These are phyloP conservation scores for Helichrysum umbraculigerum DNA, from an alignment of 129 eudicot species.

Conservation along the genomic window DNA sequence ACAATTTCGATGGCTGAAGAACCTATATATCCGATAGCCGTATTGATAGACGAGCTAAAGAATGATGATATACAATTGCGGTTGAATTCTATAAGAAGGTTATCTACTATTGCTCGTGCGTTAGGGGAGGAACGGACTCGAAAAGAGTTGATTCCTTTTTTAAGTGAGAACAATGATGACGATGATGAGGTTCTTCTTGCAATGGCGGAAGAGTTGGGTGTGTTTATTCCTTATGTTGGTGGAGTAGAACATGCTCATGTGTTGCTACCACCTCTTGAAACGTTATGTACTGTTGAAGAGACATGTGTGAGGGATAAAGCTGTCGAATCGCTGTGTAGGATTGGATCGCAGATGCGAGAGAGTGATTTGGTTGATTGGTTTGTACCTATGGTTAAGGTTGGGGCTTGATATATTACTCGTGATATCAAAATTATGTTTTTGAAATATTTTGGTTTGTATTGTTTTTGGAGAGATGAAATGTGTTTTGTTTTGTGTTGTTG, in stretches of 20 bases:
- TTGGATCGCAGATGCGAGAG: constrained; percentile 97
- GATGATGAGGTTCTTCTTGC: constrained; percentile 99
- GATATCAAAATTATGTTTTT: neutral
- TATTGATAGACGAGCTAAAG: constrained; percentile 87
- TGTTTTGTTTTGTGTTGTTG: constrained; percentile 2
- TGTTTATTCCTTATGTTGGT: constrained; percentile 95
- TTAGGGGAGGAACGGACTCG: constrained; percentile 93
- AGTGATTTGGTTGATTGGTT: constrained; percentile 79
- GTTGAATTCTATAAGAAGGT: constrained; percentile 84
- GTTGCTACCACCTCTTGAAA: constrained; percentile 89
- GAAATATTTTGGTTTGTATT: neutral
- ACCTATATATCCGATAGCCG: constrained; percentile 96
- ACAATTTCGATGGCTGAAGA: constrained; percentile 80
- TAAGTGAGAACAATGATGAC: constrained; percentile 93
- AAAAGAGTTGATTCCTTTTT: constrained; percentile 85
- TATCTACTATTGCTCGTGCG: constrained; percentile 94
- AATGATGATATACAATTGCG: constrained; percentile 90
- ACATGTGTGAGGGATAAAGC: constrained; percentile 98
- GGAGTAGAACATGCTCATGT: constrained; percentile 93
- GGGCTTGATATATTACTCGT: constrained; percentile 9
- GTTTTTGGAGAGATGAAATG: constrained; percentile 13
- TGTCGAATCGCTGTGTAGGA: constrained; percentile 89
- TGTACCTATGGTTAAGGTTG: constrained; percentile 89
- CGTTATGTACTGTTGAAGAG: constrained; percentile 96
- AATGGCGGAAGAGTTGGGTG: constrained; percentile 97